These are phyloP conservation scores for Lepidium campestre DNA, from an alignment of 441 rosid genomes.

Conservation along the genomic window DNA sequence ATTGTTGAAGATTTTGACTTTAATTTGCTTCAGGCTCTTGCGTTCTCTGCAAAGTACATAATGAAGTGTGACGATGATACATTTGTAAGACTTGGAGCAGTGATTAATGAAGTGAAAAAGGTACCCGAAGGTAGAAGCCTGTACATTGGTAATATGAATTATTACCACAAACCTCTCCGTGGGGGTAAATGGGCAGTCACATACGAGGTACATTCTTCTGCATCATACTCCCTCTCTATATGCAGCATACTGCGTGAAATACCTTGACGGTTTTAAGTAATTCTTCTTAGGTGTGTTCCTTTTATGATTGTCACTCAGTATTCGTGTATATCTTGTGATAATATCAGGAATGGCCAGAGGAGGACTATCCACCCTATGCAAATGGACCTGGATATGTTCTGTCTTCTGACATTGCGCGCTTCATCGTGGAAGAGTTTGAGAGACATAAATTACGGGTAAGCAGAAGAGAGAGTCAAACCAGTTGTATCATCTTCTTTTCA, in stretches of 20 bases:
- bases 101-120: constrained; percentile 53
- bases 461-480: neutral
- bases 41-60: constrained; percentile 53
- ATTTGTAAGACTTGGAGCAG: constrained; percentile 67
- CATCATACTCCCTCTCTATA: constrained; percentile 5
- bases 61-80: constrained; percentile 95
- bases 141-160: constrained; percentile 79
- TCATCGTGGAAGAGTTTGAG: constrained; percentile 76
- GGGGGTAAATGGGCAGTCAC: constrained; percentile 93
- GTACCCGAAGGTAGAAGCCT: constrained; percentile 58
- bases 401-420: constrained; percentile 71
- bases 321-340: neutral
- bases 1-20: neutral
- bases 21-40: constrained; percentile 43
- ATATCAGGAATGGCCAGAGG: constrained; percentile 91
- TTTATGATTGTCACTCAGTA: neutral
- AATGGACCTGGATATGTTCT: constrained; percentile 92
- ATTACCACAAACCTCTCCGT: constrained; percentile 76
- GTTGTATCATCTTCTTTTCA: neutral
- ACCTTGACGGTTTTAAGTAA: neutral
- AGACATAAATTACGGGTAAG: constrained; percentile 69
- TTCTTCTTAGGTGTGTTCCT: neutral
- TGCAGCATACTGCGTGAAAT: neutral
- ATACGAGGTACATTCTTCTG: constrained; percentile 52
- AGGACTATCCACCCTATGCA: constrained; percentile 94